Percentiles rank a stretch among this genome's conserved stretches.
Conservation (phyloP, 2,329 filamentous ascomycete species). For the Hawksworthiomyces lignivorus region DNA sequence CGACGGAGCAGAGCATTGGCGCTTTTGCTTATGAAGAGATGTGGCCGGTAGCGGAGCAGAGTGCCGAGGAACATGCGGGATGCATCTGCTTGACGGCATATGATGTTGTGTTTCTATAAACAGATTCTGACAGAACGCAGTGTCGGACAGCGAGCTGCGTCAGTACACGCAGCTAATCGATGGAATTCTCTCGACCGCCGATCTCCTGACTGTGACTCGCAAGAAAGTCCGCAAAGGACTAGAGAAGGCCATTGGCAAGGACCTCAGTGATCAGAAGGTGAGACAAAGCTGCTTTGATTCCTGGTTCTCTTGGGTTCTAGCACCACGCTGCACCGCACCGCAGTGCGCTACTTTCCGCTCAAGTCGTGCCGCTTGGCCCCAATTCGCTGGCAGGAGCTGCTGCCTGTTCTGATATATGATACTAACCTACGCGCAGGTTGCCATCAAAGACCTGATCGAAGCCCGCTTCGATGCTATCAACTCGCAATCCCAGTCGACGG, state of each 20-base stretch:
- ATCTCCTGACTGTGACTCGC: conserved; percentile 55
- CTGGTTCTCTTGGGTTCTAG: too few species aligned
- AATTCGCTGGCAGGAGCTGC: too few species aligned
- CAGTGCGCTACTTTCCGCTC: too few species aligned
- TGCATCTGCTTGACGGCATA: too few species aligned
- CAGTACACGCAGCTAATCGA: conserved; percentile 54
- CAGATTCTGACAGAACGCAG: conserved; percentile 26
- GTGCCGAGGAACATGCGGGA: too few species aligned
- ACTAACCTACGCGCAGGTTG: conserved; percentile 38
- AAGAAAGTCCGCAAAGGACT: conserved; percentile 55
- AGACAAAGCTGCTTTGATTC: too few species aligned
- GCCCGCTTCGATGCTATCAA: conserved; percentile 65
- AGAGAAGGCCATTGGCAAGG: conserved; percentile 46
- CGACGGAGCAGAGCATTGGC: too few species aligned
- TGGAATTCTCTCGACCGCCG: conserved; percentile 47
- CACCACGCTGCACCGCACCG: too few species aligned
- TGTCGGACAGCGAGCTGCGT: conserved; percentile 40
- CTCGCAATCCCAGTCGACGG: conserved; percentile 35
- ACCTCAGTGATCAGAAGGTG: conserved; percentile 54
- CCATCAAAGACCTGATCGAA: conserved; percentile 66
- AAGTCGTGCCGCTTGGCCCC: too few species aligned
- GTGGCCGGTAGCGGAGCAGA: too few species aligned
- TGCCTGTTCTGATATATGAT: too few species aligned
- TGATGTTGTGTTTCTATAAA: neutral
- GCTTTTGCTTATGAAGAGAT: too few species aligned